phyloP scores from a whole-genome alignment of 2,329 filamentous ascomycete genomes.

The Colletotrichum orbiculare region DNA sequence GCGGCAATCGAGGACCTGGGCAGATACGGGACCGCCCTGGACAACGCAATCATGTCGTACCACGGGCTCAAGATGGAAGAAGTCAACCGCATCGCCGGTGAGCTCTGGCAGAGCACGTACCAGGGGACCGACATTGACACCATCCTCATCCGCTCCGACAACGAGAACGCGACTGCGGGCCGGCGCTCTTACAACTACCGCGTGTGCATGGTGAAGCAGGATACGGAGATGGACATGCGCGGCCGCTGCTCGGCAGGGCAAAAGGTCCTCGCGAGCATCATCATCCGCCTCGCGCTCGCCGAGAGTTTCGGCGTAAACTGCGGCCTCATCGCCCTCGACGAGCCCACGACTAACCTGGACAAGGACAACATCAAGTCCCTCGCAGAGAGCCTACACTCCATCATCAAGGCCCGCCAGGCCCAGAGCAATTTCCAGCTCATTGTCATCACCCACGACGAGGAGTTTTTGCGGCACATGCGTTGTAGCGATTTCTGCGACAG shows the following conservation, averaged over 20 bases:
- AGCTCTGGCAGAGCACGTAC: slow-evolving; percentile 98
- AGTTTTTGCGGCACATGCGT: slow-evolving; percentile 93
- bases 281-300: slow-evolving; percentile 94
- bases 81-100: slow-evolving; percentile 92
- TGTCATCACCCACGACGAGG: slow-evolving; percentile 98
- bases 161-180: slow-evolving; percentile 73
- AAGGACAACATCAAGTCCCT: slow-evolving; percentile 93
- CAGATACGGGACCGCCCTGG: slow-evolving; percentile 84
- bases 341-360: slow-evolving; percentile 97
- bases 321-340: slow-evolving; percentile 94
- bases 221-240: slow-evolving; percentile 99
- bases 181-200: slow-evolving; percentile 96
- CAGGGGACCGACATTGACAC: slow-evolving; percentile 97
- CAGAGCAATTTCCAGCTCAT: slow-evolving; percentile 98
- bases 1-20: slow-evolving; percentile 91
- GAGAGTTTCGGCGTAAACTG: slow-evolving; percentile 98
- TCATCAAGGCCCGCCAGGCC: slow-evolving; percentile 83
- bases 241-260: slow-evolving; percentile 96
- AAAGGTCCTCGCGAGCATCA: slow-evolving; percentile 95
- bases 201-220: slow-evolving; percentile 96
- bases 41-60: slow-evolving; percentile 97
- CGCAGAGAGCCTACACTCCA: slow-evolving; percentile 84
- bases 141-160: slow-evolving; percentile 93
- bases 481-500: slow-evolving; percentile 92
- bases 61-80: slow-evolving; percentile 98